Evolutionary conservation across 345 rosid genomes (phyloP).

Genomic region (Gossypium thurberi): DNA sequence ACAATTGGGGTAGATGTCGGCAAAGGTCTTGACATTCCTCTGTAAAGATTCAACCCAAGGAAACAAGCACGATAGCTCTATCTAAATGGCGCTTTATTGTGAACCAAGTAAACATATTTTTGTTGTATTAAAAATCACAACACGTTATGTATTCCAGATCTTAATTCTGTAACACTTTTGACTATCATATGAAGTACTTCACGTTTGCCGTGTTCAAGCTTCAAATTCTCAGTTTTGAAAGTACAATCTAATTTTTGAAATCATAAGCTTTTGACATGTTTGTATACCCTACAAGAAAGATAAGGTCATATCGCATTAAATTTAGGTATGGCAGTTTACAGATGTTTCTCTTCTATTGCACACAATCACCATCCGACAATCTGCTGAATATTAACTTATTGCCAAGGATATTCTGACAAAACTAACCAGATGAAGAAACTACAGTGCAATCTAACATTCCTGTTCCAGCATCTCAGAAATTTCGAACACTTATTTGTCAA

Average conservation of each 20-base stretch:
- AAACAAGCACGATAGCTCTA: neutral
- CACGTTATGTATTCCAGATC: neutral
- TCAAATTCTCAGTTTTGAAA: neutral
- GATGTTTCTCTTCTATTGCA: neutral
- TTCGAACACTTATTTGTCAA: neutral
- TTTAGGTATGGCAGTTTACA: neutral
- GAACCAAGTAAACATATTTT: neutral
- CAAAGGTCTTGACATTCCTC: conserved; percentile 80
- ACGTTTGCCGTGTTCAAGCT: neutral
- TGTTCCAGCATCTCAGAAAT: neutral
- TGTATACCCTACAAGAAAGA: neutral
- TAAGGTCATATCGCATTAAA: neutral
- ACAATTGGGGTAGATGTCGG: conserved; percentile 75
- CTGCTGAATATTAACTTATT: neutral
- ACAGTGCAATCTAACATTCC: neutral
- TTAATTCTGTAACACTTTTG: neutral
- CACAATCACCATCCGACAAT: neutral
- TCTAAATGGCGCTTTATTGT: neutral
- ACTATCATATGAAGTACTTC: neutral
- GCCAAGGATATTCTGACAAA: neutral
- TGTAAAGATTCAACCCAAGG: conserved; percentile 26
- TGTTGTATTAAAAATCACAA: neutral
- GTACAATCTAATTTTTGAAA: neutral
- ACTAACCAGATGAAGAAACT: neutral
- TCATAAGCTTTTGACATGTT: neutral